Conservation (phyloP, 2,329 filamentous ascomycete genomes). For the Fusarium tjaetaba region DNA sequence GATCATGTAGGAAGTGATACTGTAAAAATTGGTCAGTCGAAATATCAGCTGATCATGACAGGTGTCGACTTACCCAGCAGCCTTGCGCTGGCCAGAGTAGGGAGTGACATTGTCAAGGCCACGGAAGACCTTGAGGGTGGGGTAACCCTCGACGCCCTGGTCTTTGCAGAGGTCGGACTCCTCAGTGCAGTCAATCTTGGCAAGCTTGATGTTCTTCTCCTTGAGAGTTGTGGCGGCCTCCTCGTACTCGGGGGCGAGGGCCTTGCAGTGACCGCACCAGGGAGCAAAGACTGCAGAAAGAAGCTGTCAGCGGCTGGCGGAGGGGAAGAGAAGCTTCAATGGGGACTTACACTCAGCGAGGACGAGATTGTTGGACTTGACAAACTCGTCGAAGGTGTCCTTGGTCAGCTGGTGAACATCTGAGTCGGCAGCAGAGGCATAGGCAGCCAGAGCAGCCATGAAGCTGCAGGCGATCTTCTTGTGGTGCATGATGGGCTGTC, state of each 20-base stretch:
- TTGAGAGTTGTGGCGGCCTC: slow-evolving; percentile 84
- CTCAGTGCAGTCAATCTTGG: slow-evolving; percentile 94
- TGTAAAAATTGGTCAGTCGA: slow-evolving; percentile 45
- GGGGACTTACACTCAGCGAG: slow-evolving; percentile 89
- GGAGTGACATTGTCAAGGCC: slow-evolving; percentile 82
- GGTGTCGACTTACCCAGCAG: slow-evolving; percentile 69
- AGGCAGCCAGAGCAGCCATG: slow-evolving; percentile 63
- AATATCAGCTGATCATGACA: background rate
- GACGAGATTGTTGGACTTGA: slow-evolving; percentile 86
- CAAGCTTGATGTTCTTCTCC: slow-evolving; percentile 86
- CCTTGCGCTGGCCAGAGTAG: slow-evolving; percentile 91
- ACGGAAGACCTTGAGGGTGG: slow-evolving; percentile 98
- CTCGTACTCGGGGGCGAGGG: slow-evolving; percentile 92
- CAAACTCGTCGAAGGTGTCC: slow-evolving; percentile 87
- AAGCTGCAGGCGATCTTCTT: slow-evolving; percentile 64
- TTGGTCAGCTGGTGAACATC: slow-evolving; percentile 88
- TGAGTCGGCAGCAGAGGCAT: slow-evolving; percentile 72
- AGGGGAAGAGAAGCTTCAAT: background rate
- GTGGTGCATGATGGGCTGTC: slow-evolving; percentile 56
- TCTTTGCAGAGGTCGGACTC: slow-evolving; percentile 90
- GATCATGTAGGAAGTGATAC: slow-evolving; percentile 88
- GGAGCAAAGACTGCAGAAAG: slow-evolving; percentile 81
- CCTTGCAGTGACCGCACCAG: slow-evolving; percentile 99
- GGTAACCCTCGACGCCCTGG: slow-evolving; percentile 95
- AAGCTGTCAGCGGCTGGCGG: slow-evolving; percentile 49